Evolutionary conservation across 805 yeast species (phyloP).

Genomic region (Myxozyma nipponensis): DNA sequence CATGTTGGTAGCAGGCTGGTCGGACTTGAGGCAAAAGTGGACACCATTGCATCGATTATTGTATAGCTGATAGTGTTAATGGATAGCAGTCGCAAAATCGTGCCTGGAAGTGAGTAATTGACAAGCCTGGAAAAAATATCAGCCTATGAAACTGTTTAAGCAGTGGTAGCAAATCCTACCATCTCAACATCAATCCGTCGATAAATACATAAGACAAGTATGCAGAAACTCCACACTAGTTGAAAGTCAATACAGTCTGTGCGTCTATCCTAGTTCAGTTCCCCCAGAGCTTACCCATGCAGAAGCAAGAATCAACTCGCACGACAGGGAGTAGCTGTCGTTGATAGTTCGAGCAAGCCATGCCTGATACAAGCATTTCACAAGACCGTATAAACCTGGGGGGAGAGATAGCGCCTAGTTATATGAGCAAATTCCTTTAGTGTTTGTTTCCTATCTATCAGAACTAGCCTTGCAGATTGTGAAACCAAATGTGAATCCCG

Average conservation of each 20-base stretch:
- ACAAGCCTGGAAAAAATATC: constrained; percentile 51
- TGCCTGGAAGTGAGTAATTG: constrained; percentile 81
- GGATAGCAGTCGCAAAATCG: constrained; percentile 79
- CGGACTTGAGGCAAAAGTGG: constrained; percentile 66
- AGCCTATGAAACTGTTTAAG: not conserved
- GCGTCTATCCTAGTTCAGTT: not conserved
- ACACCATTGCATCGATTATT: constrained; percentile 61
- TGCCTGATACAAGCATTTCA: constrained; percentile 38
- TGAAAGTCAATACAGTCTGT: not conserved
- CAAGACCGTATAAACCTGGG: constrained; percentile 56
- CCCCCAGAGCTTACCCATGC: constrained; percentile 47
- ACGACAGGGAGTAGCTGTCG: constrained; percentile 53
- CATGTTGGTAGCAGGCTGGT: constrained; percentile 81
- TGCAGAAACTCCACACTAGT: constrained; percentile 75
- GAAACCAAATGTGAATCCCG: not conserved
- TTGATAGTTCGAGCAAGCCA: constrained; percentile 30
- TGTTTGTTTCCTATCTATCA: not conserved
- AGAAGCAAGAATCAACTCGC: constrained; percentile 77
- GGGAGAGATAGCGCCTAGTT: constrained; percentile 59
- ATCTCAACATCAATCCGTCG: constrained; percentile 85
- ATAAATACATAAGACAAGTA: constrained; percentile 77
- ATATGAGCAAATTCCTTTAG: not conserved
- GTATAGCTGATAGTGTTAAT: constrained; percentile 71
- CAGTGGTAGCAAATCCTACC: constrained; percentile 37
- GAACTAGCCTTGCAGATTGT: not conserved